These are phyloP conservation scores for Geotrichum restrictum DNA, from an alignment of 1,139 yeast genomes.

Conservation along the genomic window DNA sequence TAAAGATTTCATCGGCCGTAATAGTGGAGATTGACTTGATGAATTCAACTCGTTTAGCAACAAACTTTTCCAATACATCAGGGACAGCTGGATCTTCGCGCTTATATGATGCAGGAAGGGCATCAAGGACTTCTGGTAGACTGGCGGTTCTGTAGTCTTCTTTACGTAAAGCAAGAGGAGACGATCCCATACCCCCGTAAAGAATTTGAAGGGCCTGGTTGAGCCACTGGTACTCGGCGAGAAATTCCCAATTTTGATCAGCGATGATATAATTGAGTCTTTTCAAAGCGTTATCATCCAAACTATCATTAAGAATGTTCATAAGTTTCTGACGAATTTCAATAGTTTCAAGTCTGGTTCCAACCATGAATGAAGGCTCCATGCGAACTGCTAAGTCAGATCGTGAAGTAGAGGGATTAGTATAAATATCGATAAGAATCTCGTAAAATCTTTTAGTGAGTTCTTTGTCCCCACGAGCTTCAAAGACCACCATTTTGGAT, in stretches of 20 bases:
- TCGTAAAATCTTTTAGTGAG: conserved; percentile 79
- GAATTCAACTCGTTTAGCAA: conserved; percentile 52
- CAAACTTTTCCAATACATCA: conserved; percentile 39
- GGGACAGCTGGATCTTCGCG: conserved; percentile 26
- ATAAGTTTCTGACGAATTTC: conserved; percentile 72
- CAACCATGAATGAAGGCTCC: conserved; percentile 95
- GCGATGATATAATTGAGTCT: conserved; percentile 78
- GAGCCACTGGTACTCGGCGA: conserved; percentile 92
- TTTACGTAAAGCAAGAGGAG: conserved; percentile 45
- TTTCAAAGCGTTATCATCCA: conserved; percentile 75
- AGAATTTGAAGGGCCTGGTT: conserved; percentile 88
- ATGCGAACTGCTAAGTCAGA: conserved; percentile 90
- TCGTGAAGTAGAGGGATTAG: conserved; percentile 70
- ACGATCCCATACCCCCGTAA: conserved; percentile 69
- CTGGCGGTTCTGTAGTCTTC: conserved; percentile 57
- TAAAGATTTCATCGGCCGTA: conserved; percentile 57
- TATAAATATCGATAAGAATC: conserved; percentile 83
- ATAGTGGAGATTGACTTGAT: conserved; percentile 46
- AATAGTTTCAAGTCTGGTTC: conserved; percentile 79
- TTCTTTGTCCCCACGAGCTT: conserved; percentile 76
- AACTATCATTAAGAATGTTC: conserved; percentile 72
- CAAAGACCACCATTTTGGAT: conserved; percentile 91
- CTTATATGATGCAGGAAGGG: conserved; percentile 27
- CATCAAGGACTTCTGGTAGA: conserved; percentile 47
- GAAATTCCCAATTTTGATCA: conserved; percentile 94